Evolutionary conservation across 2,329 filamentous ascomycete genomes (phyloP), one percentile per base, ranked within the genome.

Genomic region (Colletotrichum ledebouriae): DNA sequence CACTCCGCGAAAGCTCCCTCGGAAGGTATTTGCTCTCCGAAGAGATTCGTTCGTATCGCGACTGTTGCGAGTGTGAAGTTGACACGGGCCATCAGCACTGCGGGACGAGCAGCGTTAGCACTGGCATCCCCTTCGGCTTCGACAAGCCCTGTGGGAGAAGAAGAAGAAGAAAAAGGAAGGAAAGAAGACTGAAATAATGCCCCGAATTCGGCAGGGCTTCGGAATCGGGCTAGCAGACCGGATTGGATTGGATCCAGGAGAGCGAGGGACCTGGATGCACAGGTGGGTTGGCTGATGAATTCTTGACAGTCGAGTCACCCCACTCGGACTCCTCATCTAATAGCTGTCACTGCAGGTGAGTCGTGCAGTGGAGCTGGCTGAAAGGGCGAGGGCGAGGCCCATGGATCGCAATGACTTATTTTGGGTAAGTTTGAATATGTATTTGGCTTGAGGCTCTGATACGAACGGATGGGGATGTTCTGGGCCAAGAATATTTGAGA

Each of bases 401-500:
- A 59, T 63, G 63, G 59, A 57, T 67, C 58, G 29, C 29, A 57
- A 58, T 63, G 49, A 53, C 59, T 61, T 61, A 33, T 52, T 66
- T 59, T 50, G 25, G 34, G n/a, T 13, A 55, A 39, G 34, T 10
- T 47, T 34, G 17, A 9, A 13, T 57, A 50, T 57, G 29, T 29
- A 29, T 67, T 67, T 67, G 59, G 33, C 42, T 67, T 57, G 63
- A 62, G 63, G 63, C 63, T 62, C 50, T 34, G 63, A 66, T 57
- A 49, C 42, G 10, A 20, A 59, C 37, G 29, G 47, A 17, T 53
- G 59, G 17, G 42, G 39, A 62, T 34, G 44, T 34, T 34, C 37
- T 13, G 13, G 34, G 11, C 17, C 34, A 22, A 42, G 13, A 15
- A 20, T n/a, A 15, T 39, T 37, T 34, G 15, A 29, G 41, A 29